Conservation (phyloP, 495 filamentous ascomycete species). For the Neurospora sublineolata region DNA sequence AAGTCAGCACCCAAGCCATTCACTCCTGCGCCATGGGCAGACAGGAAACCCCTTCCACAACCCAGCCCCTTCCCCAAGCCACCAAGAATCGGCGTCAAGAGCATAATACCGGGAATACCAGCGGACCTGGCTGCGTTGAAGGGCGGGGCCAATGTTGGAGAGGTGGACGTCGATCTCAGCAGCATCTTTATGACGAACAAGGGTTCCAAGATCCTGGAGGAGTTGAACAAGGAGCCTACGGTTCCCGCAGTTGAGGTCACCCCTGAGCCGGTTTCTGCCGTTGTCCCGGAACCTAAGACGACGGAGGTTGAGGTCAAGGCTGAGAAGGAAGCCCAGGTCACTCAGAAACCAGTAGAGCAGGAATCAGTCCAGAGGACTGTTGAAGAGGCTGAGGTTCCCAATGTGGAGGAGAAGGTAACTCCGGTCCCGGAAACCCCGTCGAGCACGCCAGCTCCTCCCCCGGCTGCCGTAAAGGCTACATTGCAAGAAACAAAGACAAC, state of each 20-base stretch:
- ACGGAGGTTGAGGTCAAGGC: no score
- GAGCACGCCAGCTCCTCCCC: neutral
- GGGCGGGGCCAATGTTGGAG: neutral
- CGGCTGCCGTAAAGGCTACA: neutral
- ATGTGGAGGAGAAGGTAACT: neutral
- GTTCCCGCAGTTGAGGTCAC: neutral
- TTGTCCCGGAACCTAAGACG: neutral
- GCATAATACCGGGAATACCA: neutral
- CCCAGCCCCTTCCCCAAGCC: neutral
- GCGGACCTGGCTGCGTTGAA: neutral
- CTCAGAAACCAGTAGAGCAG: neutral
- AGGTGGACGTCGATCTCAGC: constrained; percentile 19
- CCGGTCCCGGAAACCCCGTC: neutral
- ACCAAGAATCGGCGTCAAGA: neutral
- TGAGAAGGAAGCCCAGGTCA: neutral
- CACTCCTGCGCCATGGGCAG: constrained; percentile 15
- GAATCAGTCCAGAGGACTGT: neutral
- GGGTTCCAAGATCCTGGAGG: constrained; percentile 24
- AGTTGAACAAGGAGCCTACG: constrained; percentile 4
- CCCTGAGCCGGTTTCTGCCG: neutral
- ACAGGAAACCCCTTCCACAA: neutral
- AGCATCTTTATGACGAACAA: constrained; percentile 28
- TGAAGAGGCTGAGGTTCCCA: neutral
- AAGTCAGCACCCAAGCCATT: neutral
- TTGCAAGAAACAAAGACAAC: neutral